Evolutionary conservation across 192 early-diverging fungal genomes (phyloP).

Genomic region (Helicostylum pulchrum): DNA sequence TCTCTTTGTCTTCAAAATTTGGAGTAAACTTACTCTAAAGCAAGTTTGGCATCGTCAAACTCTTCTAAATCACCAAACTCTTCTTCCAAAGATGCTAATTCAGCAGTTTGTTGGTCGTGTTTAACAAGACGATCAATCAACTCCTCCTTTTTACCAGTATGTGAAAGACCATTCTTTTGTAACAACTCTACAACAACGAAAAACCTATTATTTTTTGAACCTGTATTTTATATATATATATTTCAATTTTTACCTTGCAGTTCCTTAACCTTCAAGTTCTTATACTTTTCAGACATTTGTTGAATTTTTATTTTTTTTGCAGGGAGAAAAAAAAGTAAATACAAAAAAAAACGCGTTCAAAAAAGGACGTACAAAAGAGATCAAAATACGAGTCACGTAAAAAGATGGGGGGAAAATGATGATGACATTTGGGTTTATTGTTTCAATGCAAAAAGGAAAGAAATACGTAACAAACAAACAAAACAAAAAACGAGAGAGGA

Average conservation of each 20-base stretch:
- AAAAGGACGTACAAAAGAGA: background rate
- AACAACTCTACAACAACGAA: conserved; percentile 39
- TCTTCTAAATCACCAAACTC: conserved; percentile 34
- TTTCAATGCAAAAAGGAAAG: no score
- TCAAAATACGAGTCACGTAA: no score
- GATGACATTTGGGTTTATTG: no score
- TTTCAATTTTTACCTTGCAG: conserved; percentile 38
- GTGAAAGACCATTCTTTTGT: conserved; percentile 48
- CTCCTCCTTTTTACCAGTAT: conserved; percentile 66
- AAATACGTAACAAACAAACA: no score
- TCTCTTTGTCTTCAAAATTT: no score
- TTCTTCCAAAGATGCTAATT: conserved; percentile 27
- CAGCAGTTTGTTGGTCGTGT: conserved; percentile 47
- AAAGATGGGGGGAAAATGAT: no score
- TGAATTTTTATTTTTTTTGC: no score
- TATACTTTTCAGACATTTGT: conserved; percentile 35
- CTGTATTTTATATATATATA: no score
- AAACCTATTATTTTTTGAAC: no score
- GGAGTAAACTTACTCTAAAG: conserved; percentile 33
- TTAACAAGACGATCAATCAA: conserved; percentile 57
- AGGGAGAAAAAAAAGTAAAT: background rate
- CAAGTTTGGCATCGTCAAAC: conserved; percentile 33
- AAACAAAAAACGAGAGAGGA: no score
- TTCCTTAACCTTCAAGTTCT: conserved; percentile 50
- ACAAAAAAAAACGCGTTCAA: background rate